Evolutionary conservation across 2,329 filamentous ascomycete species (phyloP).

Genomic region (Ambrosiella cleistominuta): DNA sequence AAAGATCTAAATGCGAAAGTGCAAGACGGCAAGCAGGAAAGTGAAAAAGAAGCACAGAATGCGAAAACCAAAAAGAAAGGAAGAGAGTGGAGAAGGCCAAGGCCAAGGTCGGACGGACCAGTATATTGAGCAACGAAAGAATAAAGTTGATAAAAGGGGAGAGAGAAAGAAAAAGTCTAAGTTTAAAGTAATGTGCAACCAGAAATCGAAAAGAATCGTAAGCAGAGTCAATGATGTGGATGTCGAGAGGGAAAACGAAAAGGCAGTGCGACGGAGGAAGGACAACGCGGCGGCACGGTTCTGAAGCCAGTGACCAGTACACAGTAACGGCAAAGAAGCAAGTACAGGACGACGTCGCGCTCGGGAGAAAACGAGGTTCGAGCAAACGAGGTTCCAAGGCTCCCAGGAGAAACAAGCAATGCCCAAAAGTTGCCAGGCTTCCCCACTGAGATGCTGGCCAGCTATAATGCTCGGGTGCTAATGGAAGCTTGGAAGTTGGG

Average conservation of each 20-base stretch:
- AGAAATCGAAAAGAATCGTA: neutral
- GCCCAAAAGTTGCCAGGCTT: neutral
- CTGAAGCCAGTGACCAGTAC: neutral
- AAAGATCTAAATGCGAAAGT: neutral
- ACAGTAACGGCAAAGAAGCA: neutral
- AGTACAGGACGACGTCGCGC: neutral
- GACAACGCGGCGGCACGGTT: neutral
- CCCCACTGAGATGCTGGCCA: neutral
- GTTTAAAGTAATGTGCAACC: neutral
- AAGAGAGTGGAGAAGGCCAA: neutral
- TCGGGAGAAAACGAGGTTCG: neutral
- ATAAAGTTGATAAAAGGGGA: neutral
- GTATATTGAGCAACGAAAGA: neutral
- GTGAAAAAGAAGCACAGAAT: neutral
- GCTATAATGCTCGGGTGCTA: neutral
- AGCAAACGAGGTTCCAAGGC: neutral
- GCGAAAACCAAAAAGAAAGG: neutral
- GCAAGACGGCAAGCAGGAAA: neutral
- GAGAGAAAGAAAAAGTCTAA: neutral
- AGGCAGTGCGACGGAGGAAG: neutral
- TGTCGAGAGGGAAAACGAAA: neutral
- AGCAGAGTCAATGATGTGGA: neutral
- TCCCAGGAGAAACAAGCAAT: neutral
- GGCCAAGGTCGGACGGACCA: neutral
- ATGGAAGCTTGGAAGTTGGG: neutral